Evolutionary conservation across 257 asterid species (phyloP).

Genomic region (Ligustrum vulgare): DNA sequence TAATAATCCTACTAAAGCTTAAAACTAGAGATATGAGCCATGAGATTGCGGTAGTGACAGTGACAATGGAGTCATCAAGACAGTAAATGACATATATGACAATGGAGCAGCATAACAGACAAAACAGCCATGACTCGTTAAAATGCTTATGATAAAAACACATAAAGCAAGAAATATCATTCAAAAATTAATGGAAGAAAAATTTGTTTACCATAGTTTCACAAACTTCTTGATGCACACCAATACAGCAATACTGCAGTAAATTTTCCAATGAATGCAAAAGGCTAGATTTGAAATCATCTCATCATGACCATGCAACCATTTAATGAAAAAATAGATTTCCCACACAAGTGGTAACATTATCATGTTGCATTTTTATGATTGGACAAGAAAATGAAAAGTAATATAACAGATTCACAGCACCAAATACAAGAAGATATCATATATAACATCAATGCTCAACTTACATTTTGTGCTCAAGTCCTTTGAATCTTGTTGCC

Average conservation of each 20-base stretch:
- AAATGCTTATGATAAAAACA: not conserved
- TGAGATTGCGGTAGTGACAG: not conserved
- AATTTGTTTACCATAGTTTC: not conserved
- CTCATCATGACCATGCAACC: not conserved
- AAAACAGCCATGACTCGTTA: not conserved
- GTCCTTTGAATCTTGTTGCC: conserved; percentile 96
- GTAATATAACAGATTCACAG: conserved; percentile 1
- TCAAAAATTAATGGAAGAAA: not conserved
- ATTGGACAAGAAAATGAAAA: not conserved
- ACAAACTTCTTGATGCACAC: not conserved
- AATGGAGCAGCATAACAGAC: not conserved
- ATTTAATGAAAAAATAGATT: not conserved
- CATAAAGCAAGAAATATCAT: not conserved
- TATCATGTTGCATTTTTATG: not conserved
- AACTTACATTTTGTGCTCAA: conserved; percentile 93
- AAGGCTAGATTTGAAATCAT: not conserved
- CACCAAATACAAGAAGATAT: conserved; percentile 1
- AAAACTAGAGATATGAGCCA: not conserved
- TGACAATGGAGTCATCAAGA: not conserved
- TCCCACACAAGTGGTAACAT: not conserved
- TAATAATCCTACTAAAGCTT: not conserved
- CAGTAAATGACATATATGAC: not conserved
- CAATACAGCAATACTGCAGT: not conserved
- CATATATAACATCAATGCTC: conserved; percentile 12
- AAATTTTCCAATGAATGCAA: not conserved